Evolutionary conservation across 495 filamentous ascomycete species (phyloP).

Genomic region (Annulohypoxylon bovei): DNA sequence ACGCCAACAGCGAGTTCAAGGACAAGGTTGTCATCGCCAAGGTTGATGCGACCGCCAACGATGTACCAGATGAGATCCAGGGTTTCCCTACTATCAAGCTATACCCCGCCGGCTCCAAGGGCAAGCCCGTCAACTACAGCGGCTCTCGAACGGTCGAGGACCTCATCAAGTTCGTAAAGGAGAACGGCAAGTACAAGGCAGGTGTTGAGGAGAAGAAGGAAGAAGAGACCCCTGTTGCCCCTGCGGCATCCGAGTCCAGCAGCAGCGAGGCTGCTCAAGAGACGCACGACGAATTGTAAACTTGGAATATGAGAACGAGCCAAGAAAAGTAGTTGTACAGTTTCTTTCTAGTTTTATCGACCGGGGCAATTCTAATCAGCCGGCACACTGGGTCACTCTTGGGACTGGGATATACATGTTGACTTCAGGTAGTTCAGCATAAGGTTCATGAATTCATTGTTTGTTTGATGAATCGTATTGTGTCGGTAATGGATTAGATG

Average conservation of each 20-base stretch:
- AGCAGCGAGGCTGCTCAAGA: constrained; percentile 55
- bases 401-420: constrained; percentile 47
- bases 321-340: constrained; percentile 39
- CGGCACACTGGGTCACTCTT: constrained; percentile 37
- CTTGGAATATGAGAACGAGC: constrained; percentile 18
- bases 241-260: constrained; percentile 60
- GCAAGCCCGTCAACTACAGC: constrained; percentile 82
- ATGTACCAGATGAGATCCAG: constrained; percentile 94
- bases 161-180: constrained; percentile 90
- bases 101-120: constrained; percentile 90
- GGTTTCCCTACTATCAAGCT: constrained; percentile 99
- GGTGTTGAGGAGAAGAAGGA: constrained; percentile 63
- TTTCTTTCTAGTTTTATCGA: constrained; percentile 43
- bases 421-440: constrained; percentile 48
- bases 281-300: constrained; percentile 75
- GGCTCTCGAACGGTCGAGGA: constrained; percentile 94
- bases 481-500: not conserved
- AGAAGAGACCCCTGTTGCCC: constrained; percentile 63
- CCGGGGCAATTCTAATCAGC: constrained; percentile 38
- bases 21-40: constrained; percentile 94
- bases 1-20: constrained; percentile 74
- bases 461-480: constrained; percentile 15
- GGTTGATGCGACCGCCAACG: constrained; percentile 96
- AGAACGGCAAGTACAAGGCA: constrained; percentile 90
- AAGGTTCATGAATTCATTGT: constrained; percentile 43